These are phyloP conservation scores for Klebsormidium nitens DNA, from an alignment of 139 green algal species.

Conservation along the genomic window DNA sequence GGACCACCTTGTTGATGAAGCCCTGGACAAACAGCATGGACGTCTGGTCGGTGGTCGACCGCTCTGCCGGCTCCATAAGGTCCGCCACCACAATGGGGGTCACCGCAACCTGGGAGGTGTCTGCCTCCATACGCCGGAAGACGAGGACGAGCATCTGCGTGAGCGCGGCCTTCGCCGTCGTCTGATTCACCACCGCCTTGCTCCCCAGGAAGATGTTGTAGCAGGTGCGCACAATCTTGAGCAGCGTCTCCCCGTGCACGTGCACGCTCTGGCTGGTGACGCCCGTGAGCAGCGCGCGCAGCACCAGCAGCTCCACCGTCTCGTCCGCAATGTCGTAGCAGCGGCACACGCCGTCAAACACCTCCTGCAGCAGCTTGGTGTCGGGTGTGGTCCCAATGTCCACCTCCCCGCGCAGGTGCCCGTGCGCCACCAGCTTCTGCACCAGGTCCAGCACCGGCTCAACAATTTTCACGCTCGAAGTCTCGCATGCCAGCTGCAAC, in stretches of 20 bases:
- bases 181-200: slow-evolving; percentile 69
- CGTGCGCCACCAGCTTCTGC: slow-evolving; percentile 84
- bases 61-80: slow-evolving; percentile 34
- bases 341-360: slow-evolving; percentile 43
- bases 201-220: slow-evolving; percentile 88
- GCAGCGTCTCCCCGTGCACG: slow-evolving; percentile 55
- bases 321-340: slow-evolving; percentile 92
- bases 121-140: slow-evolving; percentile 91
- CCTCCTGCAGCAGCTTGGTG: slow-evolving; percentile 10
- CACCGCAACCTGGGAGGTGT: slow-evolving; percentile 46
- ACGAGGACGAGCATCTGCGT: slow-evolving; percentile 96
- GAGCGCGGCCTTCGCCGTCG: slow-evolving; percentile 88
- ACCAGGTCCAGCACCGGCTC: slow-evolving; percentile 80
- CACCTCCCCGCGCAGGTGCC: slow-evolving; percentile 51
- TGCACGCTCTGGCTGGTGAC: slow-evolving; percentile 72
- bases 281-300: slow-evolving; percentile 82
- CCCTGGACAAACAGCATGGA: slow-evolving; percentile 48
- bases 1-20: slow-evolving; percentile 84
- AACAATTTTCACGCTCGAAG: slow-evolving; percentile 59
- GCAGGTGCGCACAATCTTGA: slow-evolving; percentile 77
- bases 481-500: slow-evolving; percentile 46
- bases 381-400: slow-evolving; percentile 41
- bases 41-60: slow-evolving; percentile 8
- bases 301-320: slow-evolving; percentile 79
- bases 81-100: slow-evolving; percentile 48